A percentile compares a stretch with the other conserved stretches of the same genome.
phyloP scores from a whole-genome alignment of 345 rosid species.

The Boechera stricta region DNA sequence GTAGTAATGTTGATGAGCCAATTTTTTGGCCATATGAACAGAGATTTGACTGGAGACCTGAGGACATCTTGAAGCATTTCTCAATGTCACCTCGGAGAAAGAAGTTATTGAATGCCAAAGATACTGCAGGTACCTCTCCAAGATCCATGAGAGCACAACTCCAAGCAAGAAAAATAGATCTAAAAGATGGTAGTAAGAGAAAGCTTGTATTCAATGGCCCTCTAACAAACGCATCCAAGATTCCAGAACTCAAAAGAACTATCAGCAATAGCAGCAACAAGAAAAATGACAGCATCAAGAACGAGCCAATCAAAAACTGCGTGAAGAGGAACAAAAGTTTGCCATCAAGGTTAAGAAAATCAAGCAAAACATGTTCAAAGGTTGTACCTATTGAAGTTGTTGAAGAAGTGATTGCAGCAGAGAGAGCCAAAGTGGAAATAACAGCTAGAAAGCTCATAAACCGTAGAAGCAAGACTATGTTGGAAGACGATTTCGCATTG shows the following conservation, averaged over 20 bases:
- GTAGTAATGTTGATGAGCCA: slow-evolving; percentile 43
- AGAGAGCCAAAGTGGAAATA: slow-evolving; percentile 32
- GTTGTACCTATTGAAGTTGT: slow-evolving; percentile 48
- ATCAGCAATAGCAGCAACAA: slow-evolving; percentile 28
- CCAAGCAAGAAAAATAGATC: slow-evolving; percentile 24
- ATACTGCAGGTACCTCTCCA: slow-evolving; percentile 35
- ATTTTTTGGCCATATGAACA: slow-evolving; percentile 64
- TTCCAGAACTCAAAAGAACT: slow-evolving; percentile 44
- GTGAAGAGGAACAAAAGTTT: slow-evolving; percentile 43
- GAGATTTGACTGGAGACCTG: slow-evolving; percentile 54
- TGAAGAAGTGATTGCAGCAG: slow-evolving; percentile 24
- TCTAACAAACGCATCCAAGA: slow-evolving; percentile 35
- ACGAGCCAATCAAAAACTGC: slow-evolving; percentile 20
- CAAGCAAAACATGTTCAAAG: slow-evolving; percentile 43
- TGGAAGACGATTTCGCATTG: slow-evolving; percentile 47
- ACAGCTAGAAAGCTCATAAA: slow-evolving; percentile 23
- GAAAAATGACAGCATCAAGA: slow-evolving; percentile 23
- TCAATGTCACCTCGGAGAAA: slow-evolving; percentile 60
- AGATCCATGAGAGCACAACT: slow-evolving; percentile 40
- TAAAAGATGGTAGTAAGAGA: slow-evolving; percentile 37
- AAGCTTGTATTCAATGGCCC: slow-evolving; percentile 37
- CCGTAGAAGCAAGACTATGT: slow-evolving; percentile 35
- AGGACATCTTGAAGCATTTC: slow-evolving; percentile 55
- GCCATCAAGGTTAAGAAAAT: slow-evolving; percentile 52
- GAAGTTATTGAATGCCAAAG: slow-evolving; percentile 13